A percentile compares a stretch with the other conserved stretches of the same genome.
Evolutionary conservation across 352 stramenopile species (phyloP).

Genomic region (Labyrinthula sp.): DNA sequence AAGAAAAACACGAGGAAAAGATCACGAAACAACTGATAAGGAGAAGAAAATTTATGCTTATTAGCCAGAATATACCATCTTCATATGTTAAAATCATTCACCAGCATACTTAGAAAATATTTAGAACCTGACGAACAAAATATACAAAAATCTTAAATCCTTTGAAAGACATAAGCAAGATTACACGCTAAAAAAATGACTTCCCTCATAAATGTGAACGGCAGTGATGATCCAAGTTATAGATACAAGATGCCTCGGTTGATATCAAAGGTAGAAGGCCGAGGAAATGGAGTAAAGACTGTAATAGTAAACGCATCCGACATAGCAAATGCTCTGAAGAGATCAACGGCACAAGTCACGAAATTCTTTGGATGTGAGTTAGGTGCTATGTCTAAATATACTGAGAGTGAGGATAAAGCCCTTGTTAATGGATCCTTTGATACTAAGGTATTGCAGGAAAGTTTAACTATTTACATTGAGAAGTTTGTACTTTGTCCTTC

Average conservation of each 20-base stretch:
- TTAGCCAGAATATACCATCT: no score
- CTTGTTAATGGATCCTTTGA: slow-evolving; percentile 86
- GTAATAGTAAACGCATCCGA: slow-evolving; percentile 90
- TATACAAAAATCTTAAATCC: no score
- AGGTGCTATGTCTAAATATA: slow-evolving; percentile 88
- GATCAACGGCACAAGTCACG: slow-evolving; percentile 70
- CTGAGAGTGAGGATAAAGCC: slow-evolving; percentile 73
- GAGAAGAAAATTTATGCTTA: no score
- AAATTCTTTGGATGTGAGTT: slow-evolving; percentile 98
- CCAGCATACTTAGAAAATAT: no score
- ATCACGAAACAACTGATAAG: no score
- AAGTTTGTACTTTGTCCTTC: slow-evolving; percentile 87
- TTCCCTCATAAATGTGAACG: slow-evolving; percentile 30
- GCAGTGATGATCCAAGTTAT: slow-evolving; percentile 58
- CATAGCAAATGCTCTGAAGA: slow-evolving; percentile 70
- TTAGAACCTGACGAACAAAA: no score
- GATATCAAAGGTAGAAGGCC: slow-evolving; percentile 86
- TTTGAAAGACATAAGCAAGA: no score
- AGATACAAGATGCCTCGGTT: slow-evolving; percentile 97
- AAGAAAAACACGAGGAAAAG: no score
- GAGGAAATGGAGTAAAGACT: slow-evolving; percentile 98
- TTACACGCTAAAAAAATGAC: slow-evolving; percentile 20
- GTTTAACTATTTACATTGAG: slow-evolving; percentile 93
- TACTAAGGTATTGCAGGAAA: slow-evolving; percentile 64
- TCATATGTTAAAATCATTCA: no score